Base-by-base conservation (phyloP, 371 early-diverging fungal genomes). In the Rhizomucor miehei region DNA sequence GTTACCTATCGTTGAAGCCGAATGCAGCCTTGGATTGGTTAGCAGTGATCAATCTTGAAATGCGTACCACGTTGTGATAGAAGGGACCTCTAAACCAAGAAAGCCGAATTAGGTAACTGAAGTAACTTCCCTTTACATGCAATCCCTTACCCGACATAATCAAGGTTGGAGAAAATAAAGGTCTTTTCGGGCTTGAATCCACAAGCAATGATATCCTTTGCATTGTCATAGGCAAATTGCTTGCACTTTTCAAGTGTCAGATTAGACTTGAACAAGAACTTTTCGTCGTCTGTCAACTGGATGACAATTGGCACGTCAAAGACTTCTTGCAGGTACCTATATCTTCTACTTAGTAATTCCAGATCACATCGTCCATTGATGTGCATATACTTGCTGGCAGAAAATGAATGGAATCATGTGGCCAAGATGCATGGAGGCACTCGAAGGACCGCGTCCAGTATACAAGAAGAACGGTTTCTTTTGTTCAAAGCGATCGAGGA, bases 221-320 rank as follows among this genome's bases (percentile, higher is more conserved):
- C 98, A 44, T 99, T 99, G 44, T 90, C 87, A 34, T 72, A 70
- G 9, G 92, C 84, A 69, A 82, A 97, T 61, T 89, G 77, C 58
- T 85, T 79, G 40, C 89, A 84, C 41, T 97, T 89, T 53, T 97
- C 98, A 8, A 97, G 59, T 40, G 89, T 93, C 59, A 99, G 75
- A 40, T 91, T 89, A 51, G 89, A 80, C 79, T 95, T 95, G 85
- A 97, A 99, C 66, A 99, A 75, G 79, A 94, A 99, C 84, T 99
- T 99, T 79, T 99, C 99, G 66, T 99, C 99, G 66, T 99, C 99
- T 8, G 99, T 99, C 65, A 99, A 82, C 70, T 99, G 99, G 59
- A 99, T 94, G 13, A 99, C 99, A 44, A 99, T 71, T 34, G 95
- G 95, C 10, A 91, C 93, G 65, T 95, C 88, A 80, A 99, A 99